Percentiles rank a stretch among this genome's conserved stretches.
phyloP scores from a whole-genome alignment of 1,284 basidiomycete species.

The Cryptococcus sp. region DNA sequence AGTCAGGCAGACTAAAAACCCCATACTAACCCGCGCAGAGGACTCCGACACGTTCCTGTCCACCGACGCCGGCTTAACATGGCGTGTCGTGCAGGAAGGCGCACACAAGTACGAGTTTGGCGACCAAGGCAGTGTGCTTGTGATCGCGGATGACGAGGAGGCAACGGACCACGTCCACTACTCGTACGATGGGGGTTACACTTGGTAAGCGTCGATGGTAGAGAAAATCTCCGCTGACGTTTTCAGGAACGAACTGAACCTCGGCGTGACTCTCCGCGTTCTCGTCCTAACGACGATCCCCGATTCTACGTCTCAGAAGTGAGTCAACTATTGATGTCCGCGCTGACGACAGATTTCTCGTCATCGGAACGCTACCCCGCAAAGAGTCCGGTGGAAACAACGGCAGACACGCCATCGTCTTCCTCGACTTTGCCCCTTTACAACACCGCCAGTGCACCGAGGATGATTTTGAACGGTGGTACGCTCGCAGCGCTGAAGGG shows the following conservation, averaged over 20 bases:
- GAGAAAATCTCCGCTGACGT: background rate
- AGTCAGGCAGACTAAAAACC: background rate
- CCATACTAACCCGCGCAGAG: constrained; percentile 41
- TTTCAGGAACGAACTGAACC: constrained; percentile 68
- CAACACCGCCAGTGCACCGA: constrained; percentile 70
- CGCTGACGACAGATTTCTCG: constrained; percentile 57
- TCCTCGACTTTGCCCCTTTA: constrained; percentile 79
- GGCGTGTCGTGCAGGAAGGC: constrained; percentile 74
- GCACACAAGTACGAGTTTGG: constrained; percentile 97
- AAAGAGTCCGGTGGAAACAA: constrained; percentile 59
- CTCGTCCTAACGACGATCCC: constrained; percentile 78
- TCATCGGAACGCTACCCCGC: constrained; percentile 74
- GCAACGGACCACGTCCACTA: constrained; percentile 72
- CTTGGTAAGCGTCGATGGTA: constrained; percentile 64
- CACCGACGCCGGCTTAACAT: constrained; percentile 82
- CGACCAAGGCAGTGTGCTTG: constrained; percentile 78
- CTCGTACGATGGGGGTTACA: constrained; percentile 79
- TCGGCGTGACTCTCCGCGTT: constrained; percentile 74
- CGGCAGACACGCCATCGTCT: constrained; percentile 71
- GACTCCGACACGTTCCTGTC: constrained; percentile 93
- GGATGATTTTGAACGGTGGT: constrained; percentile 84
- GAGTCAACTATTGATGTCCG: background rate
- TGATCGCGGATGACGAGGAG: constrained; percentile 85
- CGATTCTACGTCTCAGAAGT: constrained; percentile 91
- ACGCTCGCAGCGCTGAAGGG: constrained; percentile 67